Base-by-base conservation (phyloP, 2,329 filamentous ascomycete species). In the Coniochaeta prunicola region DNA sequence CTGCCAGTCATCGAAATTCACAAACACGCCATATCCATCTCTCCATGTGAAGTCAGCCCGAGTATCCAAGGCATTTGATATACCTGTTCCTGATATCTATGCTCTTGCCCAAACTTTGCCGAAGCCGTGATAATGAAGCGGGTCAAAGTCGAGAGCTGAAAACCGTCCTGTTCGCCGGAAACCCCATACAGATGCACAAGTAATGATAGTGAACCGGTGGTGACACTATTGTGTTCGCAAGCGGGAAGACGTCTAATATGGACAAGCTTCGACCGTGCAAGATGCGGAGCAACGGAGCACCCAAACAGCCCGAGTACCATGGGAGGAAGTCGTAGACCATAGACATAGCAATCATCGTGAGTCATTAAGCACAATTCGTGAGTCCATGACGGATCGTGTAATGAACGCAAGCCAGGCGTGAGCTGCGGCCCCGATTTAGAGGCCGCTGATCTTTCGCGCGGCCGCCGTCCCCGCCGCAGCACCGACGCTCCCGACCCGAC, bases 401-500 rank as follows among this genome's bases (percentile, higher is more conserved):
- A 40, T 13, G 38, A 33, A 19, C 50, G 57, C 21, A 53, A 59
- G 4, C 48, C 53, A 26, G 56, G 26, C 4, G 55, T 54, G 34
- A 59, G 55, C 31, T 54, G 24, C 10, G 19, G 5, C n/a, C 21
- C 59, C 59, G 60, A 6, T 50, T 55, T 31, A 61, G 28, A 64
- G 57, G 17, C 64, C 66, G 56, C 66, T 70, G 59, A 84, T 78
- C 73, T 85, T 85, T 61, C 82, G 76, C 40, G 75, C 76, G 26
- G 78, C 74, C 7, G 79, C 74, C 28, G 4, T 10, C 13, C 40
- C 40, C 28, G 73, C 69, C 60, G 74, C 74, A 42, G 71, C 73
- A 64, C 75, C 80, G 59, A 82, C 75, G 68, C 84, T 88, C 56
- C 84, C 85, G 15, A 88, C 76, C 45, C 86, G 80, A 38, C 85